Evolutionary conservation across 352 stramenopile species (phyloP).

Genomic region (Phytophthora ohioensis): DNA sequence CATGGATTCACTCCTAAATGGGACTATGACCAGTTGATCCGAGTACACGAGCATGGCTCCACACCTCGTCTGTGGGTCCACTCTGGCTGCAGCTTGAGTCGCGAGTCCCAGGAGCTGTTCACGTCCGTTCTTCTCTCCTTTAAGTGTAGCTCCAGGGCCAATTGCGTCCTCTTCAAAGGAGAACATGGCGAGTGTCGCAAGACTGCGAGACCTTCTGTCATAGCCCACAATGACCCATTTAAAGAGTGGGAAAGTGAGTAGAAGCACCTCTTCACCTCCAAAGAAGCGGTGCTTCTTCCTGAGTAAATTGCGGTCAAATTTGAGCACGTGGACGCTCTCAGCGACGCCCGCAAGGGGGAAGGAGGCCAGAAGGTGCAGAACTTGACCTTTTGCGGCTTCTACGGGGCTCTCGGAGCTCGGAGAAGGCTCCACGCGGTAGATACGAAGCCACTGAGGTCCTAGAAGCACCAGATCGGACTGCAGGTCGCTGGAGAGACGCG

Average conservation of each 20-base stretch:
- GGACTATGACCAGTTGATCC: slow-evolving; percentile 85
- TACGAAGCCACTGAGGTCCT: slow-evolving; percentile 74
- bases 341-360: slow-evolving; percentile 80
- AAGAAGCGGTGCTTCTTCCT: slow-evolving; percentile 79
- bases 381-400: slow-evolving; percentile 54
- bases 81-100: slow-evolving; percentile 54
- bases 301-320: slow-evolving; percentile 68
- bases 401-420: slow-evolving; percentile 14
- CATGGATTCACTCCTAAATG: slow-evolving; percentile 81
- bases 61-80: slow-evolving; percentile 84
- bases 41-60: slow-evolving; percentile 85
- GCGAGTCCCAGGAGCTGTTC: slow-evolving; percentile 79
- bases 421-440: slow-evolving; percentile 85
- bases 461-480: slow-evolving; percentile 79
- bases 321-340: slow-evolving; percentile 76
- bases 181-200: slow-evolving; percentile 83
- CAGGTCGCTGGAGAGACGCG: slow-evolving; percentile 72
- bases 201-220: slow-evolving; percentile 52
- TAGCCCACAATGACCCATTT: slow-evolving; percentile 89
- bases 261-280: slow-evolving; percentile 74
- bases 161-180: slow-evolving; percentile 86
- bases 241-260: slow-evolving; percentile 78
- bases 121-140: slow-evolving; percentile 79
- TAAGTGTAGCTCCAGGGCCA: slow-evolving; percentile 79
- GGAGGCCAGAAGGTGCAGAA: slow-evolving; percentile 75